Base-by-base conservation (phyloP, 1,284 basidiomycete species). In the Cryptococcus jaspeensis region DNA sequence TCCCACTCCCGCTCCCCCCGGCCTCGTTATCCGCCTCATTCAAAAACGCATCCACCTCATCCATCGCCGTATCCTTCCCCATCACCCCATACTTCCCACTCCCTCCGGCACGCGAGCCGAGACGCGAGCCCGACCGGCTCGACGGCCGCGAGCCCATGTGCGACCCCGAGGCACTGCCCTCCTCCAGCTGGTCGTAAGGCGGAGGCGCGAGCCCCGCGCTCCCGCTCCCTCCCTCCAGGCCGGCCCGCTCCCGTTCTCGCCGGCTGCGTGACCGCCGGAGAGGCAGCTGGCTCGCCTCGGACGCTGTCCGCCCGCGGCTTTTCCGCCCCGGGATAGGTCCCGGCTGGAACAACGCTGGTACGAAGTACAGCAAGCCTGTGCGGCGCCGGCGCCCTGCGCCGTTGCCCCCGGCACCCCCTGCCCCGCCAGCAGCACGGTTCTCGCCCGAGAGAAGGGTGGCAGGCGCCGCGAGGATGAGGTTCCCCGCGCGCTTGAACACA, bases 311-410 rank as follows among this genome's bases (percentile, higher is more conserved):
- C 23, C 18, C 18, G 6, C 41, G 41, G 23, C 66, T 50, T 22
- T 72, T 56, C 41, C 63, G 43, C 25, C 59, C 48, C 12, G 52
- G 58, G 25, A 41, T 57, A 13, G 36, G 59, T 40, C 47, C 59
- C n/a, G 71, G 71, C 41, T 69, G 67, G 55, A 75, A 74, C 43
- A 73, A 59, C 7, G 75, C 71, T 6, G 75, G 75, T 9, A 75
- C 64, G 58, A 77, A 76, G 60, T 73, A 75, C 15, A 75, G 64
- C 50, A 75, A 61, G 1, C 73, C 74, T 9, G 28, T 32, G 28
- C 28, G 28, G 28, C 28, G 28, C 9, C 28, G 4, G 5, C 22
- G 58, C 64, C 13, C 64, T 62, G 11, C 61, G 49, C 22, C n/a
- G n/a, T 63, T 58, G 36, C 39, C 58, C 46, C 53, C 50, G 44